Conservation (phyloP, 2,329 filamentous ascomycete species). For the Purpureocillium lavendulum region DNA sequence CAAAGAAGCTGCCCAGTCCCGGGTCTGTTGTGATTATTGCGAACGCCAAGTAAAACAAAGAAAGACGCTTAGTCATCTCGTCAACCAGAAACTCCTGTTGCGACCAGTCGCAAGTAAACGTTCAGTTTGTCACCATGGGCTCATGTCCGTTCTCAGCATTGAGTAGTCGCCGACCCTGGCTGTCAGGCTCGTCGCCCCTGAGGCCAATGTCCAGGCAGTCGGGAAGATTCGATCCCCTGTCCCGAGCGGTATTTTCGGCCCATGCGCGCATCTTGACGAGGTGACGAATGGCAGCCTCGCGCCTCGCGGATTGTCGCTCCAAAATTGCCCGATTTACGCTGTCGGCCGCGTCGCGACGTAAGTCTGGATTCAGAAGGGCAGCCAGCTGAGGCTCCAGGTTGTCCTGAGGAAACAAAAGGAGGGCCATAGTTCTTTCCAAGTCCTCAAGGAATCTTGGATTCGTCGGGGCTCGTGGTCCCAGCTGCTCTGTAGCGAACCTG, state of each 20-base stretch:
- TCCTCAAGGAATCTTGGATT: slow-evolving; percentile 77
- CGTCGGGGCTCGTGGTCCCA: slow-evolving; percentile 78
- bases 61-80: too few species aligned
- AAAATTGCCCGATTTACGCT: slow-evolving; percentile 87
- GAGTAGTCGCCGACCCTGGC: slow-evolving; percentile 12
- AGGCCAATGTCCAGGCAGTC: slow-evolving; percentile 28
- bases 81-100: too few species aligned
- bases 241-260: slow-evolving; percentile 60
- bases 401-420: slow-evolving; percentile 82
- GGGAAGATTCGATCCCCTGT: slow-evolving; percentile 21
- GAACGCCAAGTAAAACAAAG: too few species aligned
- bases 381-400: slow-evolving; percentile 68
- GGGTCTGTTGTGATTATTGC: too few species aligned
- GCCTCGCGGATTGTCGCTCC: slow-evolving; percentile 58
- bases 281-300: slow-evolving; percentile 74
- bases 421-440: slow-evolving; percentile 84
- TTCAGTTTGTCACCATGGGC: slow-evolving; percentile 43
- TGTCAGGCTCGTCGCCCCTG: slow-evolving; percentile 24
- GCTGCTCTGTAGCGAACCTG: slow-evolving; percentile 77
- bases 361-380: slow-evolving; percentile 66
- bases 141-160: slow-evolving; percentile 34
- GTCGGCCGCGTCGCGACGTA: slow-evolving; percentile 77
- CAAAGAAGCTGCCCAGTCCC: too few species aligned
- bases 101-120: too few species aligned
- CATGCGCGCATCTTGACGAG: slow-evolving; percentile 77